Conservation (phyloP, 2,329 filamentous ascomycete genomes). For the Monosporascus sp. region DNA sequence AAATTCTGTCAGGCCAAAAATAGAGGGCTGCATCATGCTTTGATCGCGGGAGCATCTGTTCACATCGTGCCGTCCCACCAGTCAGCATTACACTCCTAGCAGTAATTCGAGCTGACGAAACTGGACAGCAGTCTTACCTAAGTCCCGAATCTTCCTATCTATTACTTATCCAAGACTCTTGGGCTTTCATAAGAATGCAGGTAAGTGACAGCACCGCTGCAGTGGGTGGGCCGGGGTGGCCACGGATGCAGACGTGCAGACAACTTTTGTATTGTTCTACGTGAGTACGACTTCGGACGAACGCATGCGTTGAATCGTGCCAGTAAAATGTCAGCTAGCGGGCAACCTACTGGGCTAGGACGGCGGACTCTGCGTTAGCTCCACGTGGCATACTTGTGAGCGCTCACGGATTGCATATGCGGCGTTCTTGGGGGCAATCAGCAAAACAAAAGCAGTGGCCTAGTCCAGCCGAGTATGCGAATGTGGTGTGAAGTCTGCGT, state of each 20-base stretch:
- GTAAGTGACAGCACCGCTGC: background rate
- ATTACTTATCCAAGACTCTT: too few relatives aligned
- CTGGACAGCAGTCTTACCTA: background rate
- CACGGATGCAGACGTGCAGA: too few relatives aligned
- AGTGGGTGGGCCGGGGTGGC: background rate
- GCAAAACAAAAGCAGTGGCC: background rate
- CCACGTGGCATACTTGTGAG: background rate
- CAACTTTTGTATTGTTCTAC: too few relatives aligned
- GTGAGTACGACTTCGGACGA: too few relatives aligned
- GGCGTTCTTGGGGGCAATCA: background rate
- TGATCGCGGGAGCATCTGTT: too few relatives aligned
- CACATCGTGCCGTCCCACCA: too few relatives aligned
- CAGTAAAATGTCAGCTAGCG: background rate
- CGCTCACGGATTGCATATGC: background rate
- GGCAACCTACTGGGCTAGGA: background rate
- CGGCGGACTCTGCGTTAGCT: background rate
- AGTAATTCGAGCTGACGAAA: too few relatives aligned
- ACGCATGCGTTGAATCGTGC: too few relatives aligned
- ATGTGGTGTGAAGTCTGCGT: too few relatives aligned
- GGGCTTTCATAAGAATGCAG: background rate
- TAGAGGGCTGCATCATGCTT: background rate
- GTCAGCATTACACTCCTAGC: too few relatives aligned
- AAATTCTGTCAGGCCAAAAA: background rate
- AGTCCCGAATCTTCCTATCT: background rate
- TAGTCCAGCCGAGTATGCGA: background rate